Base-by-base conservation (phyloP, 257 asterid genomes). In the Henckelia pumila region DNA sequence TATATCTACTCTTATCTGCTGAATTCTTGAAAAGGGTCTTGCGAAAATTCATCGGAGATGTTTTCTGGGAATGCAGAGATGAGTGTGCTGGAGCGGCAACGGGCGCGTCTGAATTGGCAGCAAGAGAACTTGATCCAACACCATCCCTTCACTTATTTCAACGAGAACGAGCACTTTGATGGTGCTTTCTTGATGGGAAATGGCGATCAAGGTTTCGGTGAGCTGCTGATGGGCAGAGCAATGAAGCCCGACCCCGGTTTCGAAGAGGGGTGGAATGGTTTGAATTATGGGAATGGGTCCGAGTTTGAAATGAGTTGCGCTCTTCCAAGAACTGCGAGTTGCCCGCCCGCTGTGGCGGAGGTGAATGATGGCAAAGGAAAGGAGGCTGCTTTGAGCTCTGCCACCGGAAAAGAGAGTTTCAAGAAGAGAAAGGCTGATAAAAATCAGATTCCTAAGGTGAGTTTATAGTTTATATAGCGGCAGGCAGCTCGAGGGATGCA, bases 381-480 rank as follows among this genome's bases (percentile, higher is more conserved):
- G 71, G 83, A 72, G 64, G 77, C 63, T 20, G 74, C 66, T 28
- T 2, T 26, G 62, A 63, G 78, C 70, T 64, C 80, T 52, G 71
- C 69, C 35, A 29, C 77, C 44, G 88, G 78, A 10, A 74, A 63
- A 57, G 83, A 82, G 55, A 81, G 82, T 64, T 77, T 65, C 71
- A 89, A 76, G 84, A 91, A 88, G 75, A 78, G 94, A 71, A 85
- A 89, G 75, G 76, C 88, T 1, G 86, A 84, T 11, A 78, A 73
- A 73, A 64, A 69, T 23, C 87, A 67, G 2, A 64, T 67, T 40
- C 80, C 37, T 20, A 84, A 84, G 96, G 95, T 83, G 66, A 30
- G 37, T 50, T 50, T 25, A 16, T n/a, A 8, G 26, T 49, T 20
- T 65, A 9, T 6, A 17, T 49, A 21, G 3, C 9, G 1, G 22